Conservation (phyloP, 1,139 yeast genomes). For the Entelexis sorbosivorans region DNA sequence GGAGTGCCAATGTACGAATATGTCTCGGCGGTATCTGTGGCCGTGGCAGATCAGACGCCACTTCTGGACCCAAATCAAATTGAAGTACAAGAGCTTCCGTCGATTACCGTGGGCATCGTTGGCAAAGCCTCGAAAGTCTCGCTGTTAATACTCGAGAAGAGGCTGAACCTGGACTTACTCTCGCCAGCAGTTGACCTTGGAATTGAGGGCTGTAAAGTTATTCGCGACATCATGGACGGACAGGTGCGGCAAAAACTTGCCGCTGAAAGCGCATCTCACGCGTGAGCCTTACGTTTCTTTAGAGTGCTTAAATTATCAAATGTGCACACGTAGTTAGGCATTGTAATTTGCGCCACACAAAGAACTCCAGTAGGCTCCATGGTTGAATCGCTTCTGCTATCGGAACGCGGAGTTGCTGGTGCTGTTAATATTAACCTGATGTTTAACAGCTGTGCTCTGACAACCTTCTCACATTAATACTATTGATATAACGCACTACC, state of each 20-base stretch:
- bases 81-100: slow-evolving; percentile 77
- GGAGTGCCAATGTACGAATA: slow-evolving; percentile 93
- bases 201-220: slow-evolving; percentile 75
- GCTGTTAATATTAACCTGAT: too few species aligned
- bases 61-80: slow-evolving; percentile 68
- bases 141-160: slow-evolving; percentile 63
- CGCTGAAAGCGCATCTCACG: not conserved
- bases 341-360: too few species aligned
- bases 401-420: too few species aligned
- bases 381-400: too few species aligned
- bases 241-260: slow-evolving; percentile 44
- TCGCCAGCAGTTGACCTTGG: slow-evolving; percentile 74
- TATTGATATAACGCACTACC: too few species aligned
- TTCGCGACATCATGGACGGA: slow-evolving; percentile 76
- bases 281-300: not conserved
- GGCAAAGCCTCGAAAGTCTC: slow-evolving; percentile 75
- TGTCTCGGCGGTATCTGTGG: slow-evolving; percentile 70
- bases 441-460: too few species aligned
- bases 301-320: too few species aligned
- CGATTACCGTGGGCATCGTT: slow-evolving; percentile 69
- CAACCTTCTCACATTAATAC: too few species aligned
- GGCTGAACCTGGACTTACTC: slow-evolving; percentile 69
- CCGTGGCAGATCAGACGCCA: slow-evolving; percentile 50
- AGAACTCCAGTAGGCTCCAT: too few species aligned
- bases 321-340: too few species aligned